phyloP scores from a whole-genome alignment of 2,329 filamentous ascomycete species.

The Botrytis fabae region DNA sequence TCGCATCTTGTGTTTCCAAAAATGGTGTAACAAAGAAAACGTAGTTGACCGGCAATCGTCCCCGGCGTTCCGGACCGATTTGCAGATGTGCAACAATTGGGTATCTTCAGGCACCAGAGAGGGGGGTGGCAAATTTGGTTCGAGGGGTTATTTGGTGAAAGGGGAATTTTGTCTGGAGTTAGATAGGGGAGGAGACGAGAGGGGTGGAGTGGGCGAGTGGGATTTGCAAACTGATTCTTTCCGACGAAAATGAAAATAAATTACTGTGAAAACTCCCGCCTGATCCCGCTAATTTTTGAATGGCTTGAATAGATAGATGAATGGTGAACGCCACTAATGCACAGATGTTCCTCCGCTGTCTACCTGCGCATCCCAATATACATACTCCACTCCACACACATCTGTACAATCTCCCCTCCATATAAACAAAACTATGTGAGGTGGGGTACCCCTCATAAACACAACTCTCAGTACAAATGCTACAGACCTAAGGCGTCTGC shows the following conservation, averaged over 20 bases:
- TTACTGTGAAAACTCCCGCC: neutral
- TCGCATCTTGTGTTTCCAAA: neutral
- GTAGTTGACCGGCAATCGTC: neutral
- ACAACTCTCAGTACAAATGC: neutral
- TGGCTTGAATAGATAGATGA: neutral
- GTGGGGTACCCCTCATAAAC: neutral
- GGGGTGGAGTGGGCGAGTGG: neutral
- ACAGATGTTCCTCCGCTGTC: neutral
- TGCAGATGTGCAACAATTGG: constrained; percentile 4
- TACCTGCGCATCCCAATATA: neutral
- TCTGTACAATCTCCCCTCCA: neutral
- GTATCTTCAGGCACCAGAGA: neutral
- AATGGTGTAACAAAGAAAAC: neutral
- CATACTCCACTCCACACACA: neutral
- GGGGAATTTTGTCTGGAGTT: neutral
- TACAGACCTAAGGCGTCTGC: constrained; percentile 11
- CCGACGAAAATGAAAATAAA: neutral
- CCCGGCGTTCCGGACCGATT: constrained; percentile 7
- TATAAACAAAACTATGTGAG: neutral
- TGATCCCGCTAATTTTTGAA: neutral
- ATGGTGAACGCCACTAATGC: constrained; percentile 4
- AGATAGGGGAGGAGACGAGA: too few relatives aligned
- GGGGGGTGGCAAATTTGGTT: neutral
- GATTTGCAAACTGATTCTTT: neutral
- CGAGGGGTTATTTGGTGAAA: neutral